Base-by-base conservation (phyloP, 495 filamentous ascomycete species). In the Delitschia confertaspora region DNA sequence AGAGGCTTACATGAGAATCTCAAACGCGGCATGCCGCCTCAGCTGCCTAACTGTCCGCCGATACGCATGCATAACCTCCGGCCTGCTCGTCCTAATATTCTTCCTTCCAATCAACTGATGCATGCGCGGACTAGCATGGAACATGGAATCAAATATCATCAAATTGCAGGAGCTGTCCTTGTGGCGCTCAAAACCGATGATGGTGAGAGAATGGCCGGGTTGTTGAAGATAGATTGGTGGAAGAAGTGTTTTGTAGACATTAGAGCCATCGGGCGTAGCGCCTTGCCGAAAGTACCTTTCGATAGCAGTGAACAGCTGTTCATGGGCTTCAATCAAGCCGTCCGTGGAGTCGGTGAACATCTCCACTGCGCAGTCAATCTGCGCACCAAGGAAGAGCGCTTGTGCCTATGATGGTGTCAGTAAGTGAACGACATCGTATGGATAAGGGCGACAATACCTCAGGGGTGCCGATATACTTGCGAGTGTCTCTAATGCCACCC, bases 401-500 rank as follows among this genome's bases (percentile, higher is more conserved):
- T 88, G 76, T 3, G 85, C 88, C 85, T 91, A 14, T 13, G 6
- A 16, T 13, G 3, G 13, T 31, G 33, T 42, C n/a, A 37, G 40
- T 23, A 32, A 26, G 4, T 14, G 8, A n/a, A 24, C 33, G 16
- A 19, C 11, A 38, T 22, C 21, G 30, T 11, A 40, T 35, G 11
- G 20, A 32, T 16, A 27, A 16, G 25, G 33, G 55, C 18, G n/a
- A 4, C 26, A 56, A 64, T 58, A 88, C 87, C 71, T 98, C 91
- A 16, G 86, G 79, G 3, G 91, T 95, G 37, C 91, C 91, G 60
- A 98, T 95, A 53, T 88, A 98, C 57, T 95, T 96, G 22, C 91
- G 75, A 0, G 91, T 95, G 2, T 84, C 83, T 38, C 66, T 73
- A 49, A 98, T 82, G 2, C 87, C 87, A 10, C 91, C 89, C 2